phyloP scores from a whole-genome alignment of 345 rosid species.

The Excoecaria cochinchinensis region DNA sequence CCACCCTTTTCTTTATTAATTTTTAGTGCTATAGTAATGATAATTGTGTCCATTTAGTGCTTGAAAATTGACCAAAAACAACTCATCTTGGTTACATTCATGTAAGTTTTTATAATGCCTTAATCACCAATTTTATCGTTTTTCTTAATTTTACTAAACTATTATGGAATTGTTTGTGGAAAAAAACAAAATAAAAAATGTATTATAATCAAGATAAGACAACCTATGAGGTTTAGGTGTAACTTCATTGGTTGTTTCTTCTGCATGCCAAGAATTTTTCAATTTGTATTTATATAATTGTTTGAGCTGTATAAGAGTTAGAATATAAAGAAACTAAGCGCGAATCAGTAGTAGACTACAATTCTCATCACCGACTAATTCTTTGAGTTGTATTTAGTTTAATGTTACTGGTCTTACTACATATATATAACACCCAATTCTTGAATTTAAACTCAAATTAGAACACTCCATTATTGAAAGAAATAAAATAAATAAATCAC shows the following conservation, averaged over 20 bases:
- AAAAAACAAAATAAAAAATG: not conserved
- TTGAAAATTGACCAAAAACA: constrained; percentile 17
- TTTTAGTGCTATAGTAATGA: constrained; percentile 1
- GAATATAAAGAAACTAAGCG: not conserved
- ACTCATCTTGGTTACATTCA: constrained; percentile 9
- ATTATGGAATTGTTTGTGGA: not conserved
- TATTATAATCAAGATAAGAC: not conserved
- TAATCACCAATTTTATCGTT: not conserved
- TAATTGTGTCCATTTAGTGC: not conserved
- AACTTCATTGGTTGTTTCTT: constrained; percentile 8
- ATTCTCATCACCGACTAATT: too few species aligned
- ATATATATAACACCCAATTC: too few species aligned
- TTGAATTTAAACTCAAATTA: too few species aligned
- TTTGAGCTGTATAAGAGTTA: not conserved
- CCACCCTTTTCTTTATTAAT: not conserved
- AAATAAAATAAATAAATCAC: too few species aligned
- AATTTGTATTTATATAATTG: not conserved
- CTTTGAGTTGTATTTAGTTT: too few species aligned
- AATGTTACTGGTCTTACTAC: too few species aligned
- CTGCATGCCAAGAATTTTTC: not conserved
- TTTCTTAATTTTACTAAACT: not conserved
- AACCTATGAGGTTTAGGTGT: not conserved
- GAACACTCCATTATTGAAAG: too few species aligned
- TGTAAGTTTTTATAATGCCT: not conserved
- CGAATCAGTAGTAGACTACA: too few species aligned